Base-by-base conservation (phyloP, 164 flowering plant genomes). In the Liquidambar formosana region DNA sequence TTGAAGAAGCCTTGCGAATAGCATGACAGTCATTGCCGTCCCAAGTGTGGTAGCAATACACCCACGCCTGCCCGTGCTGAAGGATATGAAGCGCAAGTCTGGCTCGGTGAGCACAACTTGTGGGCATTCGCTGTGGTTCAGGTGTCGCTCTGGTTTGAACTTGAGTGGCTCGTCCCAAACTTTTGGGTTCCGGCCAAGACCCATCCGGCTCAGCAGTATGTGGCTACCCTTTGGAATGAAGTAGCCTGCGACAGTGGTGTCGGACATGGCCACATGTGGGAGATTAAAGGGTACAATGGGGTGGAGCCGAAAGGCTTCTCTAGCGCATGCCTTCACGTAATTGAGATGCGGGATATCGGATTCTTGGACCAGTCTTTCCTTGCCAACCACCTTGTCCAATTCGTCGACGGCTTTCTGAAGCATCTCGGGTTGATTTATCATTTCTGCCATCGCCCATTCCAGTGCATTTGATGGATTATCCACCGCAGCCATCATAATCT, bases 211-310 rank as follows among this genome's bases (percentile, higher is more conserved):
- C n/a, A n/a, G n/a, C n/a, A n/a, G n/a, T n/a, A 82, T 66, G 8
- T 76, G 80, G 48, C 80, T 78, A 0, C 82, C 84, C 23, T 78
- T 78, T 1, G 86, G 84, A 18, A 83, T 83, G 68, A 69, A 65
- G 71, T 83, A 80, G 27, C 77, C 77, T 16, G 65, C 73, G 0
- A 83, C 75, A 0, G 26, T 58, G 8, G 62, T 45, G 33, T 83
- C 82, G 0, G 51, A 0, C 1, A 28, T 4, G 80, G n/a, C n/a
- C n/a, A 13, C 3, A 66, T 68, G 25, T 81, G 85, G 1, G 81
- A 77, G 1, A 71, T 48, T 73, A 46, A 75, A 79, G 1, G 83
- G 76, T 13, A 73, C 70, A 3, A 82, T 27, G 0, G 81, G 85
- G 28, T 82, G 82, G 11, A 79, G 66, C 4, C 82, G 63, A 41